Evolutionary conservation across 2,329 filamentous ascomycete genomes (phyloP).

Genomic region (Paramyrothecium roridum): DNA sequence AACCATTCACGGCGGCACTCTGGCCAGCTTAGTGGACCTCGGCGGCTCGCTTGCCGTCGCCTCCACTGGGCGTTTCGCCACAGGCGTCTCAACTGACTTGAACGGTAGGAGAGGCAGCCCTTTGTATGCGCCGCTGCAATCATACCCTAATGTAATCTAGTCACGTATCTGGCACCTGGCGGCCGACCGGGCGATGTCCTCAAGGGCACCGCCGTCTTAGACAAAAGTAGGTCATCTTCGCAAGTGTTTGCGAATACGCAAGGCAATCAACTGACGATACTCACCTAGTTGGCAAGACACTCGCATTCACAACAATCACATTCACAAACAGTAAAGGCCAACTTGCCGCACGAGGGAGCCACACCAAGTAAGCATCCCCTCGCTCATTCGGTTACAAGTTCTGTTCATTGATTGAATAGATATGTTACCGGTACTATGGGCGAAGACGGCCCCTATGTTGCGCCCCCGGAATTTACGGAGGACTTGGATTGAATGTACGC

Average conservation of each 20-base stretch:
- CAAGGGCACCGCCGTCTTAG: slow-evolving; percentile 54
- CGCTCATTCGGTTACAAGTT: too few species aligned
- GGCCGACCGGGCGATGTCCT: slow-evolving; percentile 56
- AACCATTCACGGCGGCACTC: slow-evolving; percentile 75
- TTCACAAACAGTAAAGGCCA: slow-evolving; percentile 59
- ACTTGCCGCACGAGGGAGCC: slow-evolving; percentile 59
- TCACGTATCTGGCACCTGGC: slow-evolving; percentile 60
- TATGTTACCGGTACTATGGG: slow-evolving; percentile 38
- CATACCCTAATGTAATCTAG: slow-evolving; percentile 26
- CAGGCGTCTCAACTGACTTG: slow-evolving; percentile 63
- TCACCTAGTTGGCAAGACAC: slow-evolving; percentile 55
- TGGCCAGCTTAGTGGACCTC: slow-evolving; percentile 71
- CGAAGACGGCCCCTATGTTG: slow-evolving; percentile 31
- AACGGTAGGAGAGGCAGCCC: slow-evolving; percentile 45
- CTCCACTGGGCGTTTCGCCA: slow-evolving; percentile 59
- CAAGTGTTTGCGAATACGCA: not conserved
- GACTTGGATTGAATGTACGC: slow-evolving; percentile 25
- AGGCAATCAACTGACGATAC: not conserved
- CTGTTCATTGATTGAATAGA: slow-evolving; percentile 21
- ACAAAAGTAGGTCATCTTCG: slow-evolving; percentile 49
- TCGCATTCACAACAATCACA: slow-evolving; percentile 59
- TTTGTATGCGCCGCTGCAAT: not conserved
- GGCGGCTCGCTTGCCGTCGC: slow-evolving; percentile 64
- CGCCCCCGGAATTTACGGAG: slow-evolving; percentile 29
- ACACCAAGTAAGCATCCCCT: slow-evolving; percentile 54